A percentile compares a stretch with the other conserved stretches of the same genome.
phyloP scores from a whole-genome alignment of 257 asterid species.

The Scutellaria minor region DNA sequence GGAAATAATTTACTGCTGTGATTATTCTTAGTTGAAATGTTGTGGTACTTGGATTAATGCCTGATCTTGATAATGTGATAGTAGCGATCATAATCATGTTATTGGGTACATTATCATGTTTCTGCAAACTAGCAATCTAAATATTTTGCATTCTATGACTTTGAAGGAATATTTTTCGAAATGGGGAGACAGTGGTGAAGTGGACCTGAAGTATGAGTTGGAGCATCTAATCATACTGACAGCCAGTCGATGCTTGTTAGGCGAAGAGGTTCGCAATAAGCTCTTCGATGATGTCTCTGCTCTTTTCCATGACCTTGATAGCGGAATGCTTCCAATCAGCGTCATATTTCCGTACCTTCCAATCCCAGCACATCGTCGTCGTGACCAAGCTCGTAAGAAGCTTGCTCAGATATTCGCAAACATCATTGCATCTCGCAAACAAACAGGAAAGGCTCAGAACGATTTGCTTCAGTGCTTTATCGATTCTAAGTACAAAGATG shows the following conservation, averaged over 20 bases:
- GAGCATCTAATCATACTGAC: conserved; percentile 93
- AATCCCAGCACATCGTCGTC: conserved; percentile 87
- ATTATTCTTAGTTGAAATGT: too few relatives aligned
- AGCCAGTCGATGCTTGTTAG: conserved; percentile 88
- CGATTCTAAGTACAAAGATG: conserved; percentile 93
- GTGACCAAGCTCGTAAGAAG: conserved; percentile 91
- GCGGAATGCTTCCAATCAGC: conserved; percentile 94
- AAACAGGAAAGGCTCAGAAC: conserved; percentile 61
- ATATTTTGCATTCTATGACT: conserved; percentile 4
- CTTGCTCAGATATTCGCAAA: conserved; percentile 72
- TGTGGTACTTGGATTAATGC: too few relatives aligned
- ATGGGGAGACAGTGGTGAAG: conserved; percentile 96
- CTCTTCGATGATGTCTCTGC: conserved; percentile 96
- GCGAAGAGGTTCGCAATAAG: conserved; percentile 92
- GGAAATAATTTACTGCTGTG: too few relatives aligned
- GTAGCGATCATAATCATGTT: too few relatives aligned
- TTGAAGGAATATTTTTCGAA: conserved; percentile 81
- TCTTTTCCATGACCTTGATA: conserved; percentile 94
- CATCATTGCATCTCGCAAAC: conserved; percentile 73
- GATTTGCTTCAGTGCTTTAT: conserved; percentile 93
- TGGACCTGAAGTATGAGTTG: conserved; percentile 85
- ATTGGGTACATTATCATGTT: too few relatives aligned
- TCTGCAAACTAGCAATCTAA: too few relatives aligned
- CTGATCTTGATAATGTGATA: too few relatives aligned
- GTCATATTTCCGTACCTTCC: conserved; percentile 91